Evolutionary conservation across 768 basidiomycete species (phyloP).

Genomic region (Lactarius evosmus): DNA sequence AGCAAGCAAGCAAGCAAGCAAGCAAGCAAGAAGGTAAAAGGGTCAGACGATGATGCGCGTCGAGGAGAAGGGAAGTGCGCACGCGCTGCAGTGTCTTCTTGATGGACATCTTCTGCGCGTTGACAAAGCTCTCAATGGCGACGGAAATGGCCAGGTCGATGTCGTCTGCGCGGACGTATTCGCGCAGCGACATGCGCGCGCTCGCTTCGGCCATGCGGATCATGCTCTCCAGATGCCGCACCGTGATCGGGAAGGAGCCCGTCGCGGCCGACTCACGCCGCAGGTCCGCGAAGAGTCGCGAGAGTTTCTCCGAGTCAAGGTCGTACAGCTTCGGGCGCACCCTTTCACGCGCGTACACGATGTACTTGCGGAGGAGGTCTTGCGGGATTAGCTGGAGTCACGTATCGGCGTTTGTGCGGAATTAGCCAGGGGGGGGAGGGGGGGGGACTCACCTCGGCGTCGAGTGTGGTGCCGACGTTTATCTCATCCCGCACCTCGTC

Average conservation of each 20-base stretch:
- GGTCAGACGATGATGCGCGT: neutral
- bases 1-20: too few species aligned
- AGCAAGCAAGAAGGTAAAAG: neutral
- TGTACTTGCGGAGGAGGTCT: conserved; percentile 94
- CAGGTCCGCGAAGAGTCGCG: conserved; percentile 91
- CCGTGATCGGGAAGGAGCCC: conserved; percentile 98
- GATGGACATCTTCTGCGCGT: conserved; percentile 95
- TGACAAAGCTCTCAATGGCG: conserved; percentile 92
- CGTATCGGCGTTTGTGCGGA: conserved; percentile 1
- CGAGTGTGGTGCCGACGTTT: conserved; percentile 82
- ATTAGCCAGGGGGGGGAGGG: conserved; percentile 2
- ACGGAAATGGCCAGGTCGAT: conserved; percentile 97
- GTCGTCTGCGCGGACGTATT: conserved; percentile 94
- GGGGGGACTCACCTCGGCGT: conserved; percentile 75
- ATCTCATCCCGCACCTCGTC: conserved; percentile 86
- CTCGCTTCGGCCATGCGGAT: conserved; percentile 99
- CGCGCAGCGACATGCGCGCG: conserved; percentile 96
- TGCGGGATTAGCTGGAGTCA: conserved; percentile 84
- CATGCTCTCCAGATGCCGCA: conserved; percentile 97
- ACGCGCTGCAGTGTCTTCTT: conserved; percentile 97
- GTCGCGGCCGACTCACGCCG: conserved; percentile 95
- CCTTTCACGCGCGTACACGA: conserved; percentile 97
- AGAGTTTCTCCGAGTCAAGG: conserved; percentile 92
- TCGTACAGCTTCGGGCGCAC: conserved; percentile 91
- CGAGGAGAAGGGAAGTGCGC: conserved; percentile 33